phyloP scores from a whole-genome alignment of 2,329 filamentous ascomycete genomes.

The Bipolaris zeicola region DNA sequence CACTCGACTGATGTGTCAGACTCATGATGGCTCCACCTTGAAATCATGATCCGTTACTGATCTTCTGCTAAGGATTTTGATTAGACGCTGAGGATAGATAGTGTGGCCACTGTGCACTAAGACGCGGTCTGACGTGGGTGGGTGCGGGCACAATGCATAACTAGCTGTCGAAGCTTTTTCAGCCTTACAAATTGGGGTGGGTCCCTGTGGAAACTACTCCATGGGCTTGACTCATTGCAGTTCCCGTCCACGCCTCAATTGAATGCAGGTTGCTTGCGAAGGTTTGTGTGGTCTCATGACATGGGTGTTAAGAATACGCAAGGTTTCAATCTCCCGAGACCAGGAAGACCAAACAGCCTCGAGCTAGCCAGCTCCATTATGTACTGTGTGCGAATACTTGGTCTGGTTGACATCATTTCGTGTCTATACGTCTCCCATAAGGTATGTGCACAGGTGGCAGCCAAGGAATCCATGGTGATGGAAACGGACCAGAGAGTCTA shows the following conservation, averaged over 20 bases:
- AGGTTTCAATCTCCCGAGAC: not conserved
- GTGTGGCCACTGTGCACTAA: constrained; percentile 8
- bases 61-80: not conserved
- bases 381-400: not conserved
- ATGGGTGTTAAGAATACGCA: not conserved
- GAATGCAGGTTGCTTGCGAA: not conserved
- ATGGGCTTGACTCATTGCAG: constrained; percentile 11
- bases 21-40: not conserved
- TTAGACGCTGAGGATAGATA: not conserved
- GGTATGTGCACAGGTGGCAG: not conserved
- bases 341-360: not conserved
- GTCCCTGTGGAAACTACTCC: constrained; percentile 8
- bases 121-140: constrained; percentile 27
- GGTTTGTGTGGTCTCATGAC: not conserved
- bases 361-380: not conserved
- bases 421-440: not conserved
- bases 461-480: not conserved
- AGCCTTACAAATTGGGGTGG: constrained; percentile 24
- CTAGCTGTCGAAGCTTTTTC: constrained; percentile 23
- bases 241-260: constrained; percentile 6
- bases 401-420: constrained; percentile 12
- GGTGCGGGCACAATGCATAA: constrained; percentile 11
- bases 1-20: not conserved
- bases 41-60: not conserved
- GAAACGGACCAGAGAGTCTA: not conserved